Base-by-base conservation (phyloP, 805 yeast genomes). In the Candida morakotiae region DNA sequence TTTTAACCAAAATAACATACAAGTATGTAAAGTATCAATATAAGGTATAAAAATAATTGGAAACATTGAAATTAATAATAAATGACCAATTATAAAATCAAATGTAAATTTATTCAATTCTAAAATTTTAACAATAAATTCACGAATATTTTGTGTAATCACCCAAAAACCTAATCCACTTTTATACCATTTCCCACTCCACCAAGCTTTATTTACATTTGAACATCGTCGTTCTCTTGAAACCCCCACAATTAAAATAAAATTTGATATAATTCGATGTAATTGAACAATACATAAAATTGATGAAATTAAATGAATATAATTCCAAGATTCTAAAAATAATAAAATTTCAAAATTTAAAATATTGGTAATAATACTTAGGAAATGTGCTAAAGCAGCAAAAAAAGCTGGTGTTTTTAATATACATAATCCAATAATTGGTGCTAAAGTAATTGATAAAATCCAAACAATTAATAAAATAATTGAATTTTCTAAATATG, bases 121-220 rank as follows among this genome's bases (percentile, higher is more conserved):
- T 17, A 61, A 55, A 5, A 60, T 51, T 40, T 75, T 75, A 5
- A 73, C 74, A 9, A 65, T 31, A 28, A 64, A 58, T 44, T 75
- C 80, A 29, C 79, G 47, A 19, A 67, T 23, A 2, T 75, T 74
- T 46, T 73, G 78, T 0, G 74, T 66, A 1, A 67, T 10, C 1
- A 52, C 42, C 17, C 54, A 47, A 52, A 60, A 34, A 3, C 74
- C 74, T 9, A 67, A 42, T 3, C 64, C 69, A 18, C 60, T 52
- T 3, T 46, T 48, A 15, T 62, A 42, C 79, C 79, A 74, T 34
- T 59, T 62, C 0, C 79, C 79, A 1, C 77, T 66, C 78, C 79
- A 75, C 78, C 79, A 75, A 0, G 75, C 70, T 26, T 60, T 42
- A 40, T 74, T 72, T 1, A 69, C 47, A 29, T 49, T 46, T 42